Evolutionary conservation across 257 asterid genomes (phyloP), one percentile per base, ranked within the genome.

Genomic region (Leonotis leonurus): DNA sequence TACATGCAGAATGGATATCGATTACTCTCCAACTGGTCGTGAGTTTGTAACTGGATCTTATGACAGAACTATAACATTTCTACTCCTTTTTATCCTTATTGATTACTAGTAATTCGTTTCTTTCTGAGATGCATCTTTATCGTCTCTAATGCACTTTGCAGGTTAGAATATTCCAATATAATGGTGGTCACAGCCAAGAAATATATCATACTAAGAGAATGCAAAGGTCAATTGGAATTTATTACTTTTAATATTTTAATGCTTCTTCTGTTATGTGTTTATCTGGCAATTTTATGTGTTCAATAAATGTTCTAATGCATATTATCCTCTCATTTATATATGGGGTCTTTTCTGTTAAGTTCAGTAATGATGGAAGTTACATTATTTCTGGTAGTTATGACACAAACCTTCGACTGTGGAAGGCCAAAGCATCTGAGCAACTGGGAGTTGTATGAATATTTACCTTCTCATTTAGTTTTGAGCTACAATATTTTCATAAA

Each of bases 31-130:
- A 63, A 89, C 95, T 24, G 99, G 99, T 50, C 94, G 99, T 67
- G 99, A 92, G 78, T 92, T 92, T 73, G 99, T 89, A 25, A 89
- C 99, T 13, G 97, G 99, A 67, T 92, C 97, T 50, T 92, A 92
- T 67, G 99, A 92, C 75, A 81, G 99, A 80, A 86, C 97, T 33
- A 97, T 92, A 75, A 83, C 92, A 76, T 71, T 51, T 57, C 53
- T 37, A 2, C 22, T 43, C 52, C 5, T 30, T n/a, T 14, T 56
- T 18, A 20, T 52, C 2, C 12, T 46, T 57, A 14, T n/a, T 22
- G 17, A 30, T 53, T 62, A 25, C n/a, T n/a, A 32, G 65, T 35
- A 27, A 8, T 17, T 37, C 29, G 20, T 64, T 33, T 35, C 45
- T 48, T 41, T 67, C 58, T 2, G 18, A 27, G 41, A 4, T 22